Evolutionary conservation across 1,139 yeast species (phyloP).

Genomic region (Wickerhamomyces sp.): DNA sequence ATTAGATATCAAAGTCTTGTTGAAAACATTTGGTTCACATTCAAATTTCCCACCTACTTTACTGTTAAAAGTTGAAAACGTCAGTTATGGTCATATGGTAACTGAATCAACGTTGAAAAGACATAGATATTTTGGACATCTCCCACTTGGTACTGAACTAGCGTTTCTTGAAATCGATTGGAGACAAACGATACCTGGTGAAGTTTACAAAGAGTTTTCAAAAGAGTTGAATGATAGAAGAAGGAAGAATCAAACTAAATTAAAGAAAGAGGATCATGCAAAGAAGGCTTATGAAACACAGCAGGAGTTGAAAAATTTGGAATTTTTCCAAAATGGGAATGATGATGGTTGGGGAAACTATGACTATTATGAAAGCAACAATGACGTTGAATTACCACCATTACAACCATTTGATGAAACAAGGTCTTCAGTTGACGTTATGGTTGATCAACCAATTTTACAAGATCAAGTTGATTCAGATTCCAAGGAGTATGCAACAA

Average conservation of each 20-base stretch:
- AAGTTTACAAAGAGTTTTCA: conserved; percentile 50
- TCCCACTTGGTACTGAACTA: conserved; percentile 80
- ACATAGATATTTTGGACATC: conserved; percentile 70
- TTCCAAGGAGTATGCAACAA: conserved; percentile 28
- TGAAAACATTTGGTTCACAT: conserved; percentile 58
- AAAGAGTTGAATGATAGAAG: conserved; percentile 60
- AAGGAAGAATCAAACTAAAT: conserved; percentile 46
- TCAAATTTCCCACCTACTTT: conserved; percentile 62
- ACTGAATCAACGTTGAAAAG: conserved; percentile 48
- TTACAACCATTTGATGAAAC: conserved; percentile 13
- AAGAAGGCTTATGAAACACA: conserved; percentile 53
- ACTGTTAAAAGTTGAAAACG: conserved; percentile 60
- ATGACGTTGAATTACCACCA: conserved; percentile 5
- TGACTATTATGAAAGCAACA: conserved; percentile 11
- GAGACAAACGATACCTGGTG: conserved; percentile 43
- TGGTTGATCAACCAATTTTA: too few relatives aligned
- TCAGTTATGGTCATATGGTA: conserved; percentile 55
- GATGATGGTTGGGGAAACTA: conserved; percentile 27
- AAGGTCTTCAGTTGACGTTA: conserved; percentile 2
- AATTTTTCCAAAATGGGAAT: conserved; percentile 57
- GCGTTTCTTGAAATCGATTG: conserved; percentile 87
- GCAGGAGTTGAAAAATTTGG: conserved; percentile 52
- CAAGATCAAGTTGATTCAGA: background rate
- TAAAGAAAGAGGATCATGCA: conserved; percentile 61
- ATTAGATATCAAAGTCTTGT: conserved; percentile 70